phyloP scores from a whole-genome alignment of 2,329 filamentous ascomycete genomes.

The Pseudophaeomoniella oleicola region DNA sequence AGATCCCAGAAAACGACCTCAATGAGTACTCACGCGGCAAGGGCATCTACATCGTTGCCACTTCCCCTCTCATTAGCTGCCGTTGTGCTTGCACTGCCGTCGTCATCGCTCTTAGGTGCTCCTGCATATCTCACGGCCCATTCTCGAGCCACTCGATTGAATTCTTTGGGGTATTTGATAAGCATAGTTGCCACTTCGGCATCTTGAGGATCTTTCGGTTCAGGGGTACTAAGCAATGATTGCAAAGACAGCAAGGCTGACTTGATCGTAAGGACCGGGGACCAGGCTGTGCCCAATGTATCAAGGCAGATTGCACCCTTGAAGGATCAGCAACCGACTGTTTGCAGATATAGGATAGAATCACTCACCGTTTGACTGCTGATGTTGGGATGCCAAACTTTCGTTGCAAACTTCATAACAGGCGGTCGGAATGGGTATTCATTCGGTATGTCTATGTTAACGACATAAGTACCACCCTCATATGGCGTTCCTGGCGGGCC shows the following conservation, averaged over 20 bases:
- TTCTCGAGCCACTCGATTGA: conserved; percentile 68
- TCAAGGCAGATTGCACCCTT: conserved; percentile 98
- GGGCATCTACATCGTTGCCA: conserved; percentile 38
- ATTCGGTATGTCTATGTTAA: conserved; percentile 76
- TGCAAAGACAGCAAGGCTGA: conserved; percentile 86
- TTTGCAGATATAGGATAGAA: too few relatives aligned
- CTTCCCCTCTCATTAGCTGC: conserved; percentile 35
- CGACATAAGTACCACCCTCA: conserved; percentile 64
- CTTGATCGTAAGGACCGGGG: conserved; percentile 91
- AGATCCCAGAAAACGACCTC: too few relatives aligned
- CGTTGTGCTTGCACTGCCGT: conserved; percentile 37
- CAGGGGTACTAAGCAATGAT: conserved; percentile 80
- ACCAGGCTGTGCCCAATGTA: conserved; percentile 80
- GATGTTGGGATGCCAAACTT: conserved; percentile 95
- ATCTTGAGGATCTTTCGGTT: conserved; percentile 93
- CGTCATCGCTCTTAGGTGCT: conserved; percentile 47
- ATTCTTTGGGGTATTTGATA: conserved; percentile 61
- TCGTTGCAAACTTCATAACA: conserved; percentile 79
- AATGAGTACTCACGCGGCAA: conserved; percentile 37
- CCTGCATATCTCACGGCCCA: conserved; percentile 79
- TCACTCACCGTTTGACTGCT: conserved; percentile 72
- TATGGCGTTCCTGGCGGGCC: conserved; percentile 91
- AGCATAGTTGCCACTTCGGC: conserved; percentile 90
- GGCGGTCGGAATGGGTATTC: conserved; percentile 92
- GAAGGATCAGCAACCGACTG: conserved; percentile 3